phyloP scores from a whole-genome alignment of 495 filamentous ascomycete species.

The Lentithecium fluviatile region DNA sequence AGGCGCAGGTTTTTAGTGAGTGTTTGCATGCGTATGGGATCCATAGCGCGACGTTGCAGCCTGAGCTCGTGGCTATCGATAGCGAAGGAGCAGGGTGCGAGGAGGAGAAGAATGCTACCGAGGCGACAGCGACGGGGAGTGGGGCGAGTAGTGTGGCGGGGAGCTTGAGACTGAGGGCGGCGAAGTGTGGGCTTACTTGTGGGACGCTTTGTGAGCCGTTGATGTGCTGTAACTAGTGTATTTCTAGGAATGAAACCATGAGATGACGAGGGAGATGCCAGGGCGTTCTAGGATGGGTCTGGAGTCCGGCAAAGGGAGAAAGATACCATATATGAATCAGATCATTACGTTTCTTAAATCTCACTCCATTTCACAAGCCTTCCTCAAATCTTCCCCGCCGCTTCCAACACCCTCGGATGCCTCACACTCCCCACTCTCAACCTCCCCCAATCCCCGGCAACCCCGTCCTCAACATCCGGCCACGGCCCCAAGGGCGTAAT shows the following conservation, averaged over 20 bases:
- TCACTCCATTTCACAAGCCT: too few species aligned
- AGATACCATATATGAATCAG: too few species aligned
- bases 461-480: conserved; percentile 44
- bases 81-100: neutral
- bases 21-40: conserved; percentile 57
- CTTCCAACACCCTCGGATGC: conserved; percentile 42
- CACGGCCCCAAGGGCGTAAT: conserved; percentile 46
- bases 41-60: conserved; percentile 54
- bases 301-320: too few species aligned
- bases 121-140: neutral
- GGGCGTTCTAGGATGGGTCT: too few species aligned
- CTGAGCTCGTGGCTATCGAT: conserved; percentile 39
- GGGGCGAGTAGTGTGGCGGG: conserved; percentile 13
- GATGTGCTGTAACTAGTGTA: conserved; percentile 27
- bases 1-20: conserved; percentile 48
- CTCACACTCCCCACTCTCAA: conserved; percentile 43
- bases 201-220: conserved; percentile 30
- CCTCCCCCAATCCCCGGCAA: conserved; percentile 44
- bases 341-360: too few species aligned
- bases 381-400: conserved; percentile 24
- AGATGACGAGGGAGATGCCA: too few species aligned
- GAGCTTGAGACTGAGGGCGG: conserved; percentile 21
- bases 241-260: too few species aligned
- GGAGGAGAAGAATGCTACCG: neutral
- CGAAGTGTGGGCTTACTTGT: conserved; percentile 28